Percentiles rank a stretch among this genome's conserved stretches.
phyloP scores from a whole-genome alignment of 2,329 filamentous ascomycete species.

The Xylaria polymorpha region DNA sequence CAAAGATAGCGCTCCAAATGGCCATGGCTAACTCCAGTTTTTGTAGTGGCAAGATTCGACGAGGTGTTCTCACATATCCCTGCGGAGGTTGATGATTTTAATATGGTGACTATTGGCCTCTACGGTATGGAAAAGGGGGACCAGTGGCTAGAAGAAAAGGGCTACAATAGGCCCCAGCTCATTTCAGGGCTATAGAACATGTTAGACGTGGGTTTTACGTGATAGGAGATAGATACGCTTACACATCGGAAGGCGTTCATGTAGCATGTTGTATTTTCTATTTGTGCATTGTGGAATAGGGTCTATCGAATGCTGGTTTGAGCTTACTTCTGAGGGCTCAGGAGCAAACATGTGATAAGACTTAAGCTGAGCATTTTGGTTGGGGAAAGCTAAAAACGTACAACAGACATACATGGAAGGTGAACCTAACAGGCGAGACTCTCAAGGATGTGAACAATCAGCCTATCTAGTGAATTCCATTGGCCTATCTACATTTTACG shows the following conservation, averaged over 20 bases:
- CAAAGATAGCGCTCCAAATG: neutral
- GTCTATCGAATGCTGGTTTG: neutral
- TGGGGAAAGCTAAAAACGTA: too few species aligned
- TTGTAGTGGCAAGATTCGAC: slow-evolving; percentile 31
- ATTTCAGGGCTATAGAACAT: slow-evolving; percentile 4
- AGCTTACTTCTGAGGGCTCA: neutral
- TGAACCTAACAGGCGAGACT: neutral
- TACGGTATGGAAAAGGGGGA: slow-evolving; percentile 39
- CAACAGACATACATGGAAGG: neutral
- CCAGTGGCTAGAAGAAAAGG: slow-evolving; percentile 38
- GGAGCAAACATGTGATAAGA: neutral
- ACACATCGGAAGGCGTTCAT: neutral
- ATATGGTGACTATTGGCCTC: slow-evolving; percentile 34
- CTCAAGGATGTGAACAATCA: too few species aligned
- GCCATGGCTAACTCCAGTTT: neutral
- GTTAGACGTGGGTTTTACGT: neutral
- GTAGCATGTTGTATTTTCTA: neutral
- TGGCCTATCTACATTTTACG: too few species aligned
- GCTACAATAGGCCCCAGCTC: neutral
- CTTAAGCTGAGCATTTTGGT: neutral
- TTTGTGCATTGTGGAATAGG: neutral
- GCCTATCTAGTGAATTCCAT: too few species aligned
- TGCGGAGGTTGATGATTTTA: slow-evolving; percentile 43
- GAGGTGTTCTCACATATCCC: slow-evolving; percentile 31
- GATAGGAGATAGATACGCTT: neutral